Conservation (phyloP, 805 yeast genomes). For the Barnettozyma wickerhamii region DNA sequence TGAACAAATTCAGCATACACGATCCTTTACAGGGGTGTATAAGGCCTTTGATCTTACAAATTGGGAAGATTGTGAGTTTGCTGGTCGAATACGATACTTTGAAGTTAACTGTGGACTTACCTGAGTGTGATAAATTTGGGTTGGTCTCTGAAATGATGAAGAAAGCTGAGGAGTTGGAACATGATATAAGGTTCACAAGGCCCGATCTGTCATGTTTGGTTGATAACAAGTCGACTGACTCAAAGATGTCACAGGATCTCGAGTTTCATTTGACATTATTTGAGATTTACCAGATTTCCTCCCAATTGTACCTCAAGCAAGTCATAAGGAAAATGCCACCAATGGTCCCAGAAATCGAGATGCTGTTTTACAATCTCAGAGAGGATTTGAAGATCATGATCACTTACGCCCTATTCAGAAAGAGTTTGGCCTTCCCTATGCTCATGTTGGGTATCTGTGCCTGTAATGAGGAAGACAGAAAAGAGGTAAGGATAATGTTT, state of each 20-base stretch:
- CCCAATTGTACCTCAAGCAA: constrained; percentile 50
- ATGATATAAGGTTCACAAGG: constrained; percentile 37
- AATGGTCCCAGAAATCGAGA: constrained; percentile 48
- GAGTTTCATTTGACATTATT: constrained; percentile 56
- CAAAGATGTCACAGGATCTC: constrained; percentile 34
- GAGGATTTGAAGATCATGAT: constrained; percentile 48
- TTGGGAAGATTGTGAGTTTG: constrained; percentile 22
- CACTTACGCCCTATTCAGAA: constrained; percentile 42
- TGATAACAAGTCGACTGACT: neutral
- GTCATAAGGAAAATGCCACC: constrained; percentile 49
- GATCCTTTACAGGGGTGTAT: constrained; percentile 26
- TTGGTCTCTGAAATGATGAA: constrained; percentile 16
- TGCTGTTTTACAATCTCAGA: constrained; percentile 41
- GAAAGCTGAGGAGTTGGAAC: constrained; percentile 34
- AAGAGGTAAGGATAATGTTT: constrained; percentile 23
- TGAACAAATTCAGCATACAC: constrained; percentile 4
- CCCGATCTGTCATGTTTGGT: constrained; percentile 42
- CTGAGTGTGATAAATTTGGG: constrained; percentile 18
- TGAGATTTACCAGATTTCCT: constrained; percentile 53
- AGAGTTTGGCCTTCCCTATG: constrained; percentile 39
- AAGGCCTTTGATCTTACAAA: constrained; percentile 18
- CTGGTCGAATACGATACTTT: constrained; percentile 18
- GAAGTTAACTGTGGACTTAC: constrained; percentile 6
- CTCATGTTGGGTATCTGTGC: constrained; percentile 33
- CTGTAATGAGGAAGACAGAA: constrained; percentile 20